Base-by-base conservation (phyloP, 495 filamentous ascomycete species). In the Penicillium desertorum region DNA sequence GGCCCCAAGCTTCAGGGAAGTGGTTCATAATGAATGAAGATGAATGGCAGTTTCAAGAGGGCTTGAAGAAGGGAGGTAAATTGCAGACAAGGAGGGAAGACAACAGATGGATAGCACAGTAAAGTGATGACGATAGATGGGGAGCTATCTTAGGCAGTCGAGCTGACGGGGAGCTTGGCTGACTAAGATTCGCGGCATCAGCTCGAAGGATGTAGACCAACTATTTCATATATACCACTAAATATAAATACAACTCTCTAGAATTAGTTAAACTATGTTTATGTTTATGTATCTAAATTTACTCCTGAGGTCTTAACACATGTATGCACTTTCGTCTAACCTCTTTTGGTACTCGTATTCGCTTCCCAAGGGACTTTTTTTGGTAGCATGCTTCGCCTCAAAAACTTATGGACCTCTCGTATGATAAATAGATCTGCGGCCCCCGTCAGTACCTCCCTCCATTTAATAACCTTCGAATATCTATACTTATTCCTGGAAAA, bases 1-100 rank as follows among this genome's bases (percentile, higher is more conserved):
- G 88, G 70, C 93, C 93, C 93, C 93, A 98, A 64, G 86, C 87
- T 85, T 96, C 89, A 57, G 93, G 93, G 70, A 90, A 84, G 77
- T 98, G 93, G 73, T 97, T 92, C 93, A 98, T 98, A 56, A 56
- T 74, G 65, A 54, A 56, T 51, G 42, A 23, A 45, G 42, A 37
- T 22, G 10, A 12, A 23, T 51, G 32, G 23, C 30, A 53, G 30
- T 0, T 14, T 9, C 16, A 11, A n/a, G 10, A 36, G 17, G n/a
- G 41, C n/a, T 19, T 2, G 36, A 47, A 29, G 46, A n/a, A 48
- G 14, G 9, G 27, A 20, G 10, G 30, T 9, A 17, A 17, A 41
- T 39, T 39, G 20, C 41, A 25, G 39, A 44, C 42, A 29, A 59
- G 54, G 56, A 61, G 54, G 58, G 42, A 46, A 41, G 23, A 17